These are phyloP conservation scores for Cordia subcordata DNA, from an alignment of 257 asterid species.

Conservation along the genomic window DNA sequence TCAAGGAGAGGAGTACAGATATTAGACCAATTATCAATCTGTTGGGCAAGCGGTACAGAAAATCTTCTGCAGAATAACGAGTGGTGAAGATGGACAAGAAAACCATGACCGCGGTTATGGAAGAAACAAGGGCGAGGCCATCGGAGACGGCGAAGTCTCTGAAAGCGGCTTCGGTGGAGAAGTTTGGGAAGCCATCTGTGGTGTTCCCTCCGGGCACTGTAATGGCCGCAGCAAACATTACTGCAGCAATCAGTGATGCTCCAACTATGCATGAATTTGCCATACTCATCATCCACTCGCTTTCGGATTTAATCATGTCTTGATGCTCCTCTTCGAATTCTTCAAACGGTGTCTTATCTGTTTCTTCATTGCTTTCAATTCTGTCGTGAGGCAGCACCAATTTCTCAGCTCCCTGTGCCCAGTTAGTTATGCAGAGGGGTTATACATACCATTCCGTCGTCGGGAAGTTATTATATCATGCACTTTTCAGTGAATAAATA, in stretches of 20 bases:
- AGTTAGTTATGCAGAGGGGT: too few species aligned
- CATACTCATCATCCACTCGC: constrained; percentile 15
- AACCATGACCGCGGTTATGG: constrained; percentile 5
- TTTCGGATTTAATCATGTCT: constrained; percentile 9
- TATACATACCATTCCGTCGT: too few species aligned
- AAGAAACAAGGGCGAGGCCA: constrained; percentile 5
- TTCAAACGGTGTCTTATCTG: constrained; percentile 17
- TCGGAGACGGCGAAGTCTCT: neutral
- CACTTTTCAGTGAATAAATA: too few species aligned
- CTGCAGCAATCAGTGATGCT: constrained; percentile 11
- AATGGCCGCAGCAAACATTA: constrained; percentile 13
- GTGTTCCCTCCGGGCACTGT: constrained; percentile 15
- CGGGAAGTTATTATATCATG: too few species aligned
- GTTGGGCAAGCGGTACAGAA: constrained; percentile 16
- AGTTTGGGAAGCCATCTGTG: constrained; percentile 5
- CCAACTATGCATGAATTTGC: constrained; percentile 14
- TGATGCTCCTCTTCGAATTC: constrained; percentile 13
- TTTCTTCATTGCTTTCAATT: constrained; percentile 9
- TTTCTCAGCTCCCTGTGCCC: constrained; percentile 26
- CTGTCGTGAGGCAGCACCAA: constrained; percentile 24
- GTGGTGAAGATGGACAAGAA: constrained; percentile 18
- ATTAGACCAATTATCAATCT: constrained; percentile 15
- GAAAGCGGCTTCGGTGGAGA: constrained; percentile 4
- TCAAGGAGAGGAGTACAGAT: constrained; percentile 3
- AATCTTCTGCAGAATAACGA: constrained; percentile 12